These are phyloP conservation scores for Abrus precatorius DNA, from an alignment of 306 rosid genomes.

Conservation along the genomic window DNA sequence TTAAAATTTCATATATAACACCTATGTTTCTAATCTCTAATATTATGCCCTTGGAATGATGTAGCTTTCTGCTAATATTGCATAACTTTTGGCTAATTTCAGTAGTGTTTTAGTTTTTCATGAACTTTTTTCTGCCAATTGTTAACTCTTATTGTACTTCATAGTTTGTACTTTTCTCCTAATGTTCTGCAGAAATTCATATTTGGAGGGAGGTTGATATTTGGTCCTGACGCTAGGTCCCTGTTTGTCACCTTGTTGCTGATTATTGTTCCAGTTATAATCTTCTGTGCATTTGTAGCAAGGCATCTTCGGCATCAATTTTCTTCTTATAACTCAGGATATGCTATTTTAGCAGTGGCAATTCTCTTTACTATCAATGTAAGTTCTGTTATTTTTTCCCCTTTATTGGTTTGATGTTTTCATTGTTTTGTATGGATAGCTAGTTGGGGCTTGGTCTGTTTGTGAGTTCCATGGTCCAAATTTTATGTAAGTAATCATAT, in stretches of 20 bases:
- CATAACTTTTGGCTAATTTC: conserved; percentile 30
- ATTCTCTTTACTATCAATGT: conserved; percentile 77
- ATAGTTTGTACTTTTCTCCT: conserved; percentile 29
- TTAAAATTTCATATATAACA: too few species aligned
- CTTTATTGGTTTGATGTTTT: not conserved
- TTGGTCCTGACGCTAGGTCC: conserved; percentile 95
- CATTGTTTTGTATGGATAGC: conserved; percentile 2
- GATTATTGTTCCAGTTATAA: conserved; percentile 74
- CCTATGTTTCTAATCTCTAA: not conserved
- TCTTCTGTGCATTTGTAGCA: conserved; percentile 83
- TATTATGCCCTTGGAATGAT: conserved; percentile 9
- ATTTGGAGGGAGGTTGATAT: conserved; percentile 85
- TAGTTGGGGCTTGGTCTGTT: conserved; percentile 15
- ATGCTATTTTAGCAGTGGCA: conserved; percentile 73
- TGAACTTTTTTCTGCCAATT: conserved; percentile 9
- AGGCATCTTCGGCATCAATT: conserved; percentile 88
- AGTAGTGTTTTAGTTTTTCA: not conserved
- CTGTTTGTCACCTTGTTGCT: conserved; percentile 75
- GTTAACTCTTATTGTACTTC: conserved; percentile 21
- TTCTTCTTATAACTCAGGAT: conserved; percentile 74
- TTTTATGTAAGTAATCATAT: not conserved
- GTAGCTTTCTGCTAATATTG: conserved; percentile 39
- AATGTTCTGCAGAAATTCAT: conserved; percentile 79
- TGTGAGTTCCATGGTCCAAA: conserved; percentile 10
- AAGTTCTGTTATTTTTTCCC: conserved; percentile 53